These are phyloP conservation scores for Penicillium palitans DNA, from an alignment of 2,329 filamentous ascomycete genomes.

Conservation along the genomic window DNA sequence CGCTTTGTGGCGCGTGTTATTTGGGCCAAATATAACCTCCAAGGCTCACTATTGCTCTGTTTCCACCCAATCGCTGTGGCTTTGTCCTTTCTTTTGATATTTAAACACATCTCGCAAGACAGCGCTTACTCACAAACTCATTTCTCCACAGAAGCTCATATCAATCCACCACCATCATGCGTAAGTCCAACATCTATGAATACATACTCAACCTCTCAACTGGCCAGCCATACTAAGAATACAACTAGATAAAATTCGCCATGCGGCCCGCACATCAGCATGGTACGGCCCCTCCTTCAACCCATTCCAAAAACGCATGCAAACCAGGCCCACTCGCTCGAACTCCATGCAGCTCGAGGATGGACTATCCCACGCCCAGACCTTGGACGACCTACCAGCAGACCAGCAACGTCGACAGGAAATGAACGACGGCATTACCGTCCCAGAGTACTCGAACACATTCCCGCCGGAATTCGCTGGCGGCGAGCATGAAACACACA, in stretches of 20 bases:
- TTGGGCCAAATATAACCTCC: background rate
- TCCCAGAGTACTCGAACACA: constrained; percentile 27
- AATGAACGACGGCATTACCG: constrained; percentile 27
- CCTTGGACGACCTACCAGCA: constrained; percentile 27
- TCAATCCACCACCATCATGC: background rate
- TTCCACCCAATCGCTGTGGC: background rate
- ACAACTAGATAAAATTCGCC: constrained; percentile 41
- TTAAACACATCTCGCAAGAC: background rate
- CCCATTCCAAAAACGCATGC: constrained; percentile 43
- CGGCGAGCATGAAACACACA: constrained; percentile 21
- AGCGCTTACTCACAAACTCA: background rate
- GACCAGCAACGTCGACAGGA: constrained; percentile 28
- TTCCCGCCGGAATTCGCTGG: constrained; percentile 29
- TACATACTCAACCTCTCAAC: background rate
- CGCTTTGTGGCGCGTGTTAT: background rate
- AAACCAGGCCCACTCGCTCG: constrained; percentile 21
- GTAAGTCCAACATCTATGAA: constrained; percentile 2
- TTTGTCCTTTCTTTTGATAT: background rate
- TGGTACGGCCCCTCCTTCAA: constrained; percentile 46
- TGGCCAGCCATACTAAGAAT: constrained; percentile 7
- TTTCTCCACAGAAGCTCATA: background rate
- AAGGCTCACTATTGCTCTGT: background rate
- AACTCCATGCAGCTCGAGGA: constrained; percentile 35
- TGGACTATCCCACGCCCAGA: constrained; percentile 23
- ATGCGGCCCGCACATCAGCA: constrained; percentile 40